phyloP scores from a whole-genome alignment of 2,329 filamentous ascomycete genomes.

The Trichoderma sp. region DNA sequence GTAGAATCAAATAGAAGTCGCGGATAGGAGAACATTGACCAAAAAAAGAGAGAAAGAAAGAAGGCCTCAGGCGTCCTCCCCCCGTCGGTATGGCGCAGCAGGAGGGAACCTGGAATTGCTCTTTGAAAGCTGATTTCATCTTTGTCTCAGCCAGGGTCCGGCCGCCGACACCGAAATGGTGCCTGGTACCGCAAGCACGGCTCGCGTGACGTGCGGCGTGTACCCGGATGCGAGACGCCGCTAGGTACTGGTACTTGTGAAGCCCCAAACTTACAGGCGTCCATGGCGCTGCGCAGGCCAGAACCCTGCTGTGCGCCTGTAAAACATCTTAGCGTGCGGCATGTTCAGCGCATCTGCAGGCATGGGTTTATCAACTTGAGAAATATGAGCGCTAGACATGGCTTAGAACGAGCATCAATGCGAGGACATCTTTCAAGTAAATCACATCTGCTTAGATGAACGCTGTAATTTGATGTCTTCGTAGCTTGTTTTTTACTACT shows the following conservation, averaged over 20 bases:
- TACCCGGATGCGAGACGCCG: neutral
- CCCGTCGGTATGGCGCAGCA: neutral
- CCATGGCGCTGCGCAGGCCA: neutral
- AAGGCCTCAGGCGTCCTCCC: neutral
- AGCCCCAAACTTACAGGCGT: neutral
- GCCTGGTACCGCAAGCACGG: neutral
- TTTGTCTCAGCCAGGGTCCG: constrained; percentile 4
- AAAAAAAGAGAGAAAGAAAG: constrained; percentile 4
- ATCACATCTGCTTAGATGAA: neutral
- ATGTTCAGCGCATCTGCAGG: neutral
- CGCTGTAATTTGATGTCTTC: neutral
- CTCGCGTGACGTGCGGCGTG: neutral
- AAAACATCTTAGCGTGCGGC: too few species aligned
- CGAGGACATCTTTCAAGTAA: neutral
- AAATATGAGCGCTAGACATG: neutral
- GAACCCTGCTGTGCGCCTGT: too few species aligned
- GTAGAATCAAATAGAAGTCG: neutral
- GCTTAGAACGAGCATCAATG: neutral
- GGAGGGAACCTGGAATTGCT: neutral
- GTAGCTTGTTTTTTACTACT: neutral
- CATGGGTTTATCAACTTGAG: neutral
- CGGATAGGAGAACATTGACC: neutral
- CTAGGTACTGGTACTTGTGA: neutral
- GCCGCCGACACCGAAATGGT: neutral
- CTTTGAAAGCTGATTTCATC: constrained; percentile 13